Evolutionary conservation across 306 rosid species (phyloP).

Genomic region (Pterocarpus macrocarpus): DNA sequence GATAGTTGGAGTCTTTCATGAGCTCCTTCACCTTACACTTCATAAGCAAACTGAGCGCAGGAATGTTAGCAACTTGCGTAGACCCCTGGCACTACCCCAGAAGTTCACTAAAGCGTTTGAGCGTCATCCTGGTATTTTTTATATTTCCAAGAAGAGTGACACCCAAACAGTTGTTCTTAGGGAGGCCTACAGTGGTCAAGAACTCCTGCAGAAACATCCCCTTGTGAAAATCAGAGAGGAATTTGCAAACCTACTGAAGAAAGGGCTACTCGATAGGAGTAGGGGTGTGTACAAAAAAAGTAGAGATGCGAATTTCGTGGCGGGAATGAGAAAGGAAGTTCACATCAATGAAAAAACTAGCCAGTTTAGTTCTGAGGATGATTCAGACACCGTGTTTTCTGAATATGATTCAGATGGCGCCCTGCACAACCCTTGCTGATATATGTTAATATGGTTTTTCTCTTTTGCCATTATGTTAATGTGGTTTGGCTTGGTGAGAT

Average conservation of each 20-base stretch:
- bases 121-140: constrained; percentile 94
- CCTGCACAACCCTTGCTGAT: constrained; percentile 32
- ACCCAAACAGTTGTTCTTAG: constrained; percentile 85
- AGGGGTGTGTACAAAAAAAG: constrained; percentile 63
- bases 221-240: constrained; percentile 71
- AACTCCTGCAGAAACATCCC: constrained; percentile 73
- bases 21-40: constrained; percentile 84
- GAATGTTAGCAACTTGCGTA: constrained; percentile 88
- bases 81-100: constrained; percentile 75
- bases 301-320: constrained; percentile 39
- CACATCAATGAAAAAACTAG: constrained; percentile 10
- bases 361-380: constrained; percentile 48
- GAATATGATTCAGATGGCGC: constrained; percentile 55
- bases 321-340: constrained; percentile 35
- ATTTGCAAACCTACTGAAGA: constrained; percentile 57
- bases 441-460: constrained; percentile 15
- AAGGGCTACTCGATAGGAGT: constrained; percentile 76
- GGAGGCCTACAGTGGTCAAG: constrained; percentile 68
- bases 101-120: constrained; percentile 92
- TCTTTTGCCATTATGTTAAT: background rate
- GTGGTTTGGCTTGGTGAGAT: constrained; percentile 27
- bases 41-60: constrained; percentile 86
- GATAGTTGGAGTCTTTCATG: constrained; percentile 91
- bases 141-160: constrained; percentile 77
- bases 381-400: constrained; percentile 42